A percentile compares a stretch with the other conserved stretches of the same genome.
These are phyloP conservation scores for Zoysia pacifica DNA, from an alignment of 176 grass and related monocot genomes.

Conservation along the genomic window DNA sequence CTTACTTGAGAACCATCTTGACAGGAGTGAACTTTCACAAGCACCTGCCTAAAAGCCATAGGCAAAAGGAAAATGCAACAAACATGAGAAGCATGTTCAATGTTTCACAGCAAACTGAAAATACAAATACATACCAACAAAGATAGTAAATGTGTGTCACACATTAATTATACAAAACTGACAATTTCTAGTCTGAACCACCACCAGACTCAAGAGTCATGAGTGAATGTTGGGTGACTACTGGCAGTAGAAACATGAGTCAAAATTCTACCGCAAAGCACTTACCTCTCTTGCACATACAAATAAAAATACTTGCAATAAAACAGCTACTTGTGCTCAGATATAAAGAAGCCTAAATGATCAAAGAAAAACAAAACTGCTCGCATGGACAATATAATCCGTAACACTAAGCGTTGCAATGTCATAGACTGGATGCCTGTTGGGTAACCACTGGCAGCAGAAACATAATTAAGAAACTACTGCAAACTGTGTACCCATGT, in stretches of 20 bases:
- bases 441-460: constrained; percentile 10
- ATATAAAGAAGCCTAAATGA: neutral
- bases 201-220: neutral
- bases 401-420: neutral
- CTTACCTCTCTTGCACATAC: constrained; percentile 43
- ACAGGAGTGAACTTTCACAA: constrained; percentile 38
- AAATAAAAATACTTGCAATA: constrained; percentile 24
- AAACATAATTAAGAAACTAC: constrained; percentile 14
- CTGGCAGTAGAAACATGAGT: constrained; percentile 40
- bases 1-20: constrained; percentile 94
- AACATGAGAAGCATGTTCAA: neutral
- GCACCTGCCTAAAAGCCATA: constrained; percentile 3
- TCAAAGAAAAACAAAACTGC: neutral
- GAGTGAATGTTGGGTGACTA: constrained; percentile 28
- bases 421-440: neutral
- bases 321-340: constrained; percentile 38
- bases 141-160: neutral
- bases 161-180: neutral
- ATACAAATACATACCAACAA: neutral
- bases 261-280: constrained; percentile 44
- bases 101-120: neutral
- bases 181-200: neutral
- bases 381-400: neutral
- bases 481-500: constrained; percentile 27
- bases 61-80: neutral